A percentile compares a stretch with the other conserved stretches of the same genome.
Evolutionary conservation across 371 early-diverging fungal genomes (phyloP).

Genomic region (Haplosporangium sp.): DNA sequence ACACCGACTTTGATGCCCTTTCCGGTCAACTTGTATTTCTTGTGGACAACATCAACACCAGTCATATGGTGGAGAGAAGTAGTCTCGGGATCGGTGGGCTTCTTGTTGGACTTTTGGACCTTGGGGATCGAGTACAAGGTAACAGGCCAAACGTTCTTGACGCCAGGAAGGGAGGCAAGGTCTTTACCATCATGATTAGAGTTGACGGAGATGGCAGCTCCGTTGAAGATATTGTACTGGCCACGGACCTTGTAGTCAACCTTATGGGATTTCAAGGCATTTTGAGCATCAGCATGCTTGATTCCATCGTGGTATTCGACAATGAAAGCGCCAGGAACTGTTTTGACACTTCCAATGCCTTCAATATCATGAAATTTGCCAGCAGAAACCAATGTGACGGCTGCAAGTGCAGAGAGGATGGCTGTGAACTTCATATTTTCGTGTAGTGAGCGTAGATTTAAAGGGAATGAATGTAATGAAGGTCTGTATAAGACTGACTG

Average conservation of each 20-base stretch:
- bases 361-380: slow-evolving; percentile 32
- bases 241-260: slow-evolving; percentile 44
- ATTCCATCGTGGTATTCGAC: slow-evolving; percentile 38
- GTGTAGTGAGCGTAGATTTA: background rate
- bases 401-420: slow-evolving; percentile 46
- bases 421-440: slow-evolving; percentile 40
- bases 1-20: slow-evolving; percentile 69
- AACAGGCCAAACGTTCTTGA: slow-evolving; percentile 58
- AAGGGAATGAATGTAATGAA: background rate
- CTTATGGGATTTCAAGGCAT: slow-evolving; percentile 31
- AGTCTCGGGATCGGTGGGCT: slow-evolving; percentile 31
- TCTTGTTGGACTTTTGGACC: slow-evolving; percentile 17
- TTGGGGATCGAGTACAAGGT: slow-evolving; percentile 30
- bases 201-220: slow-evolving; percentile 43
- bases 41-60: slow-evolving; percentile 65
- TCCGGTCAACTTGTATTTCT: slow-evolving; percentile 64
- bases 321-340: slow-evolving; percentile 31
- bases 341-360: slow-evolving; percentile 3
- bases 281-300: slow-evolving; percentile 27
- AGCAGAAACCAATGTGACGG: slow-evolving; percentile 48
- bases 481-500: slow-evolving; percentile 19
- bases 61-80: slow-evolving; percentile 64
- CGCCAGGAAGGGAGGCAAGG: slow-evolving; percentile 37
- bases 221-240: slow-evolving; percentile 51
- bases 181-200: slow-evolving; percentile 37